phyloP scores from a whole-genome alignment of 2,329 filamentous ascomycete genomes.

The Ophiostoma himal-ulmi region DNA sequence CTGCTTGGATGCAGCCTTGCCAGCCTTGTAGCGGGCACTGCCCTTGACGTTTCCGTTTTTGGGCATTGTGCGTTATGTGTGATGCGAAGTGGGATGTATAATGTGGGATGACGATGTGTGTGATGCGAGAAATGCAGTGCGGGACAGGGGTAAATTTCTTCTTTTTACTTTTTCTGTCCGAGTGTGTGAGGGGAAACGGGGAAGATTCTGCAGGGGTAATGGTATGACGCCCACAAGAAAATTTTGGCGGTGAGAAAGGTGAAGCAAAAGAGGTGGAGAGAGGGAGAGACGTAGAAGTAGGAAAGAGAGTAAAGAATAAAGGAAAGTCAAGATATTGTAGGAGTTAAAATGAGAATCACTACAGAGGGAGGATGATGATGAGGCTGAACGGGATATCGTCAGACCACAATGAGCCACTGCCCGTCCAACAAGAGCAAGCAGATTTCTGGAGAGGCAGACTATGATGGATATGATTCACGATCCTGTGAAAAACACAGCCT shows the following conservation, averaged over 20 bases:
- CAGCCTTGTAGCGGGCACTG: constrained; percentile 41
- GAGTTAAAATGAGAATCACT: background rate
- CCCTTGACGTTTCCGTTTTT: constrained; percentile 37
- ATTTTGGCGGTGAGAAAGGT: constrained; percentile 3
- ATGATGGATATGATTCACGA: constrained; percentile 6
- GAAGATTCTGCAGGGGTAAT: constrained; percentile 14
- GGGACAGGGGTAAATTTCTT: constrained; percentile 10
- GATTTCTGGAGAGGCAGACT: background rate
- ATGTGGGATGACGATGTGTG: background rate
- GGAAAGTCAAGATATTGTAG: background rate
- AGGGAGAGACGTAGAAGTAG: background rate
- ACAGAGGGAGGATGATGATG: background rate
- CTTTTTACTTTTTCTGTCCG: background rate
- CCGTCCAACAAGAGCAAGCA: background rate
- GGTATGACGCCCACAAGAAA: constrained; percentile 10
- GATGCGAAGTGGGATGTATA: constrained; percentile 14
- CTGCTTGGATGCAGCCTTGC: constrained; percentile 37
- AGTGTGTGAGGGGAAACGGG: constrained; percentile 12
- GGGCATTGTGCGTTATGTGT: constrained; percentile 41
- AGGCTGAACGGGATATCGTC: constrained; percentile 1
- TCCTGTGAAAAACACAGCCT: background rate
- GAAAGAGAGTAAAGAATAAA: background rate
- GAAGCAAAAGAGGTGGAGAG: constrained; percentile 8
- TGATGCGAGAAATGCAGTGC: background rate
- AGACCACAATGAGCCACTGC: background rate